Conservation (phyloP, 306 rosid species). For the Cicer chorassanicum region DNA sequence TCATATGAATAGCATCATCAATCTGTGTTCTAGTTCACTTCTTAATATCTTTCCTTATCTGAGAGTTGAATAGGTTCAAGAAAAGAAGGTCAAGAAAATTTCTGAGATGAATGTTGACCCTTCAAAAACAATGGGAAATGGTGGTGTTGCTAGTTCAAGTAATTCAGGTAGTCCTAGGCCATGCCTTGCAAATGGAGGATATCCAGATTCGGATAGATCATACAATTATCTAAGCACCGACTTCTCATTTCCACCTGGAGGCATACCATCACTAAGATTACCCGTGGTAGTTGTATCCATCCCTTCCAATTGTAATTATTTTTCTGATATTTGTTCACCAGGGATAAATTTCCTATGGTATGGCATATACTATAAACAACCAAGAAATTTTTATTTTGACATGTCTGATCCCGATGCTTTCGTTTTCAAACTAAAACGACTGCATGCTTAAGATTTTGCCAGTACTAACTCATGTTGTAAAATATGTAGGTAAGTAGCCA, state of each 20-base stretch:
- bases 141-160: conserved; percentile 81
- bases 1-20: conserved; percentile 14
- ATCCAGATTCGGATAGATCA: conserved; percentile 68
- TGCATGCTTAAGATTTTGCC: conserved; percentile 36
- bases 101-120: conserved; percentile 86
- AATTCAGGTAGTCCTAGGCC: conserved; percentile 61
- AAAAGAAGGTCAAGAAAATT: conserved; percentile 92
- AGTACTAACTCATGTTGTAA: conserved; percentile 45
- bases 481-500: conserved; percentile 80
- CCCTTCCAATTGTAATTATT: conserved; percentile 40
- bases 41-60: conserved; percentile 22
- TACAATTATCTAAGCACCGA: conserved; percentile 64
- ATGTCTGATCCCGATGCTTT: conserved; percentile 29
- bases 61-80: conserved; percentile 79
- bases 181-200: conserved; percentile 80
- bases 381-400: conserved; percentile 7
- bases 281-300: conserved; percentile 82
- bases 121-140: conserved; percentile 79
- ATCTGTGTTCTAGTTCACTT: conserved; percentile 32
- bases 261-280: conserved; percentile 71
- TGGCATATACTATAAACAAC: conserved; percentile 9
- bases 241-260: conserved; percentile 77
- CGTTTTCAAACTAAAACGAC: conserved; percentile 27
- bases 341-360: not conserved
- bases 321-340: not conserved